Evolutionary conservation across 1,139 yeast genomes (phyloP).

Genomic region (Sugiyamaella xylanicola): DNA sequence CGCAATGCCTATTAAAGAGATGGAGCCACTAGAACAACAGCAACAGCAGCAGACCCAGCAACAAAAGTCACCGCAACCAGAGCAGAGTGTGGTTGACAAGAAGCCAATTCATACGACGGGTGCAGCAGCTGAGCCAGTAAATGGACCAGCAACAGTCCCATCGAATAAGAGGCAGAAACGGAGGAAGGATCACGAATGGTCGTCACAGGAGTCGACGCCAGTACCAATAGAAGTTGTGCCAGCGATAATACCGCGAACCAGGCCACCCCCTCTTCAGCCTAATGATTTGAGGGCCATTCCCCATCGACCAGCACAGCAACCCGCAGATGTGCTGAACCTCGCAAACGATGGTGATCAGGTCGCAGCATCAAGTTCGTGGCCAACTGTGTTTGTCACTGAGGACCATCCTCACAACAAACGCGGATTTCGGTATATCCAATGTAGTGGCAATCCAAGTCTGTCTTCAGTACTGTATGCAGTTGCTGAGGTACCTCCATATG

Average conservation of each 20-base stretch:
- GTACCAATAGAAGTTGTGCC: neutral
- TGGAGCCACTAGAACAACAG: neutral
- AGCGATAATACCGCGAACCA: conserved; percentile 20
- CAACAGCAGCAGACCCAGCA: neutral
- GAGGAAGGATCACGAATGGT: neutral
- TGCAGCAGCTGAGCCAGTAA: neutral
- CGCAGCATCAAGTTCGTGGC: neutral
- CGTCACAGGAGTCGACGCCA: conserved; percentile 1
- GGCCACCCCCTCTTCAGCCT: conserved; percentile 34
- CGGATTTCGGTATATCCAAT: conserved; percentile 80
- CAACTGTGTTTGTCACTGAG: conserved; percentile 54
- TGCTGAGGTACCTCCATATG: conserved; percentile 71
- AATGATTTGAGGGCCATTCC: conserved; percentile 30
- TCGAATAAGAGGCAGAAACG: conserved; percentile 2
- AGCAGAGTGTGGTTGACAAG: neutral
- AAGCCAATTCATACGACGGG: neutral
- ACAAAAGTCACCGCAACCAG: too few species aligned
- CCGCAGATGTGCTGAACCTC: conserved; percentile 12
- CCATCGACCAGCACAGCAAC: conserved; percentile 26
- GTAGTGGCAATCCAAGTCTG: conserved; percentile 69
- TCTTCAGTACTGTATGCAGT: conserved; percentile 66
- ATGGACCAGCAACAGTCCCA: neutral
- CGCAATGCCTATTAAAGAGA: neutral
- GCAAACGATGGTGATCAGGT: neutral
- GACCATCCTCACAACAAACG: conserved; percentile 80